phyloP scores from a whole-genome alignment of 805 yeast species.

The Zygotorulaspora sp. region DNA sequence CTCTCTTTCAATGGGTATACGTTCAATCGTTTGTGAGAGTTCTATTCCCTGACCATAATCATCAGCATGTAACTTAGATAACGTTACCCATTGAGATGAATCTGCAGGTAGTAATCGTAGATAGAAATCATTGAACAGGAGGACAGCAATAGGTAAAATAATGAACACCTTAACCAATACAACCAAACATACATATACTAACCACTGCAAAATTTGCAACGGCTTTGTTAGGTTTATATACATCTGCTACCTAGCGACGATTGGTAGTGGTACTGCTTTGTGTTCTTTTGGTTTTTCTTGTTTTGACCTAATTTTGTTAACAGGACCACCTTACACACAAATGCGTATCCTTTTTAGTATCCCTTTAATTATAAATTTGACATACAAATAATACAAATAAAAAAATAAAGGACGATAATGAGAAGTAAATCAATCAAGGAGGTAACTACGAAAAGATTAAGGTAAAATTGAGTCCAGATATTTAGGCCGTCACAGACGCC shows the following conservation, averaged over 20 bases:
- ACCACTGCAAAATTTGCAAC: conserved; percentile 31
- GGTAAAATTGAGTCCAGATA: too few species aligned
- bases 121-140: conserved; percentile 31
- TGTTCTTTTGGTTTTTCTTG: too few species aligned
- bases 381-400: neutral
- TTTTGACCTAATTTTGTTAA: too few species aligned
- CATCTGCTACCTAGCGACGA: too few species aligned
- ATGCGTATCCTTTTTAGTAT: neutral
- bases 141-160: conserved; percentile 27
- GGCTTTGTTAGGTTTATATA: conserved; percentile 28
- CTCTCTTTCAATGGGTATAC: conserved; percentile 14
- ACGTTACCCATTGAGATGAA: conserved; percentile 24
- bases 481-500: too few species aligned
- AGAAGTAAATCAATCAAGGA: conserved; percentile 2
- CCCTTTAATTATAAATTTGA: conserved; percentile 1
- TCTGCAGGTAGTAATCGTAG: conserved; percentile 27
- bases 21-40: conserved; percentile 14
- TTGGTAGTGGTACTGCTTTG: too few species aligned
- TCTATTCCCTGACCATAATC: conserved; percentile 2
- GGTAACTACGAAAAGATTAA: conserved; percentile 4
- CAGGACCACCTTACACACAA: too few species aligned
- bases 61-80: conserved; percentile 14
- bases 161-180: conserved; percentile 23
- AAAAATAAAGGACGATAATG: neutral
- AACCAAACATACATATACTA: conserved; percentile 17